A percentile compares a stretch with the other conserved stretches of the same genome.
These are phyloP conservation scores for Debaryomyces fabryi DNA, from an alignment of 1,139 yeast species.

Conservation along the genomic window DNA sequence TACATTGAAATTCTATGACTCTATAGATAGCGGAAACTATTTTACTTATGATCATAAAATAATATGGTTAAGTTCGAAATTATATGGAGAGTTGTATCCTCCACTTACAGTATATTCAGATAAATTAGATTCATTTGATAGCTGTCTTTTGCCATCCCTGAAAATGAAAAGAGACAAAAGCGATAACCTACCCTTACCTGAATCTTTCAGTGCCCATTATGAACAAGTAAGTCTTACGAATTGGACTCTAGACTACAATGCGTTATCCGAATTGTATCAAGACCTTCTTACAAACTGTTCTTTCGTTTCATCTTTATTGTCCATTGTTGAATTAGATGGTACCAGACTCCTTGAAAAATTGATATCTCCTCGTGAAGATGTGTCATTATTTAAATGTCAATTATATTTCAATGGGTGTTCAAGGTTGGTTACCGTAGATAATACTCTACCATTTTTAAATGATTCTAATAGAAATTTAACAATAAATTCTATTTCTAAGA, in stretches of 20 bases:
- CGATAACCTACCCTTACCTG: slow-evolving; percentile 21
- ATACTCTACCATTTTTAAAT: slow-evolving; percentile 37
- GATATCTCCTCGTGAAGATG: slow-evolving; percentile 30
- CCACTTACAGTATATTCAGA: slow-evolving; percentile 34
- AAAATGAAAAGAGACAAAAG: not conserved
- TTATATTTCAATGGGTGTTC: slow-evolving; percentile 60
- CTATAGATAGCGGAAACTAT: slow-evolving; percentile 8
- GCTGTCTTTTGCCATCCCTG: not conserved
- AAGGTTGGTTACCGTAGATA: slow-evolving; percentile 55
- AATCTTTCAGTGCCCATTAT: slow-evolving; percentile 19
- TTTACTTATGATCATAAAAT: slow-evolving; percentile 28
- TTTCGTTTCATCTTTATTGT: slow-evolving; percentile 65
- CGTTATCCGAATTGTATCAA: slow-evolving; percentile 43
- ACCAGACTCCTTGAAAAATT: slow-evolving; percentile 16
- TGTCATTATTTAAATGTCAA: slow-evolving; percentile 37
- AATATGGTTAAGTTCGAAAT: slow-evolving; percentile 49
- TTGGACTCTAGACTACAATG: slow-evolving; percentile 21
- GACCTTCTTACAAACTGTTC: slow-evolving; percentile 74
- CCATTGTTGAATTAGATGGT: slow-evolving; percentile 31
- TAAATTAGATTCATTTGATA: slow-evolving; percentile 16
- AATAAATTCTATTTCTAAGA: slow-evolving; percentile 44
- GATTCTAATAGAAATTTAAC: slow-evolving; percentile 27
- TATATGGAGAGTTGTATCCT: slow-evolving; percentile 31
- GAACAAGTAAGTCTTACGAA: slow-evolving; percentile 16
- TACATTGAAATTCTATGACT: slow-evolving; percentile 26